A percentile compares a stretch with the other conserved stretches of the same genome.
These are phyloP conservation scores for Sporobolomyces pararoseus DNA, from an alignment of 768 basidiomycete genomes.

Conservation along the genomic window DNA sequence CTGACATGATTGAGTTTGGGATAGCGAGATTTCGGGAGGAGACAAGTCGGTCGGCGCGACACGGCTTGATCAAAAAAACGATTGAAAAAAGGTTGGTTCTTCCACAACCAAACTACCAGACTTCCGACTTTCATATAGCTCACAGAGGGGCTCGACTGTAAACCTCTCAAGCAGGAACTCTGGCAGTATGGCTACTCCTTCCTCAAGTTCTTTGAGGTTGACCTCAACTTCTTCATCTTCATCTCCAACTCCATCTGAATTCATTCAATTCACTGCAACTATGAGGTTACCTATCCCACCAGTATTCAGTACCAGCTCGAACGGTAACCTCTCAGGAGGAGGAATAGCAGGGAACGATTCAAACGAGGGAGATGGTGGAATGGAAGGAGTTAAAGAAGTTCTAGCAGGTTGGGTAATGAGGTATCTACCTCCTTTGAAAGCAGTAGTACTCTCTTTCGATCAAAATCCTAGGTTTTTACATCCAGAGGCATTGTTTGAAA, in stretches of 20 bases:
- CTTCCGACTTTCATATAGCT: too few species aligned
- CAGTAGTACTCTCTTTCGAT: slow-evolving; percentile 51
- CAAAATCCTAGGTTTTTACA: slow-evolving; percentile 46
- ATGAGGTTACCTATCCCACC: slow-evolving; percentile 44
- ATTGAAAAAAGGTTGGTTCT: background rate
- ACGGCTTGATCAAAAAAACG: background rate
- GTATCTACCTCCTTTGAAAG: slow-evolving; percentile 50
- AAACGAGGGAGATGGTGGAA: slow-evolving; percentile 45
- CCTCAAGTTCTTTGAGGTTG: slow-evolving; percentile 13
- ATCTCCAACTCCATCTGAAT: slow-evolving; percentile 30
- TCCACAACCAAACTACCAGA: too few species aligned
- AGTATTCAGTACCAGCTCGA: slow-evolving; percentile 17
- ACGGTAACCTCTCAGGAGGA: slow-evolving; percentile 45
- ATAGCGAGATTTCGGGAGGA: too few species aligned
- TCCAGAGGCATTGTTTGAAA: slow-evolving; percentile 32
- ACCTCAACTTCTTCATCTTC: background rate
- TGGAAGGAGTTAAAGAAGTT: slow-evolving; percentile 51
- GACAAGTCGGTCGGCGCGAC: background rate
- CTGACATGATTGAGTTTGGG: slow-evolving; percentile 16
- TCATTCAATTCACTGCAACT: slow-evolving; percentile 40
- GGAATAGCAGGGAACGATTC: slow-evolving; percentile 23
- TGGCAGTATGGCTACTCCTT: background rate
- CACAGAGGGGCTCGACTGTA: too few species aligned
- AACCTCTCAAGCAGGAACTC: background rate
- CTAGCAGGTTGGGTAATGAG: slow-evolving; percentile 53